Evolutionary conservation across 805 yeast species (phyloP), one percentile per base, ranked within the genome.

Genomic region (Zygotorulaspora florentina): DNA sequence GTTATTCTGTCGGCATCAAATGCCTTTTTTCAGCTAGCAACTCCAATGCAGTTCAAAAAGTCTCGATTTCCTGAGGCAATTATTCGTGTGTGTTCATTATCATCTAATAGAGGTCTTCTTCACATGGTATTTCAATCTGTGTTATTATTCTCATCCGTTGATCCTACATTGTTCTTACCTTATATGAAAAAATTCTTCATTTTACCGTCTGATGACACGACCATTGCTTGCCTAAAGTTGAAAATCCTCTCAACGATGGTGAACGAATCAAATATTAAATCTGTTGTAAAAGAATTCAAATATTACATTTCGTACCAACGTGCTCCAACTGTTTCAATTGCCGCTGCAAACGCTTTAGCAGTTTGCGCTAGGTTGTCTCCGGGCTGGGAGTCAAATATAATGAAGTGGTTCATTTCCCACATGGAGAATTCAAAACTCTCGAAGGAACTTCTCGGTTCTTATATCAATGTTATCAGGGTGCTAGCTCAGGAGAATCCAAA

Each of bases 381-480:
- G 1, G 70, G 67, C n/a, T 78, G 84, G 73, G 74, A 76, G 33
- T 61, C 71, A 7, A 74, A 68, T 49, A 73, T 84, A 2, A 72
- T 87, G 52, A 75, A 72, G 42, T 85, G 95, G 87, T 69, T 88
- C 51, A 68, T 80, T 50, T 63, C 60, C 18, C 70, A 81, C 56
- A 66, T 82, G 46, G 57, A 75, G 48, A 23, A 45, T 8, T 47
- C 57, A 3, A 48, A 48, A 4, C 39, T 52, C 3, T 52, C 66
- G 2, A 51, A 55, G 16, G 48, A 49, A 5, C 58, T 83, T 4
- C 71, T 80, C 35, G 76, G 80, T 44, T 93, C 87, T 55, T 72
- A 83, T 42, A 73, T 90, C 3, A 79, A 86, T 6, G 87, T 88
- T 2, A 73, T 90, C 6, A 70, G 96, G 39, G 78, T 75, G 51